Conservation (phyloP, 192 early-diverging fungal genomes). For the Spizellomyces sp. region DNA sequence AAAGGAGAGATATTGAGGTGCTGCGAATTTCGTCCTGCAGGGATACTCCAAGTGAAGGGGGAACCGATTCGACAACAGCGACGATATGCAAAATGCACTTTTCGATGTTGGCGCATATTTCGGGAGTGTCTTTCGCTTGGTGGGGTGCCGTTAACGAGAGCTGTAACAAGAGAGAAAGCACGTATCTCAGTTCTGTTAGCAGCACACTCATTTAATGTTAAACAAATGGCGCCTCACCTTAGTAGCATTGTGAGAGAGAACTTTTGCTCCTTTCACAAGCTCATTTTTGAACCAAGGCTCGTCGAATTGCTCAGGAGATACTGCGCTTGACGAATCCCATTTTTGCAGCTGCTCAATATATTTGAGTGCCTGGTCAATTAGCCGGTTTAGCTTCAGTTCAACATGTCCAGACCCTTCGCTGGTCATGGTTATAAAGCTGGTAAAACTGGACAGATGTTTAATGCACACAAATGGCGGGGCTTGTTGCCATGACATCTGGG, state of each 20-base stretch:
- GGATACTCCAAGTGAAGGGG: conserved; percentile 1
- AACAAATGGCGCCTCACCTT: conserved; percentile 1
- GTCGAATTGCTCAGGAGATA: neutral
- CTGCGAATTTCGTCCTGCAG: conserved; percentile 18
- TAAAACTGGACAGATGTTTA: too few species aligned
- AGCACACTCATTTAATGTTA: neutral
- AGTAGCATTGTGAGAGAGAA: conserved; percentile 13
- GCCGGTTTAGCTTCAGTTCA: neutral
- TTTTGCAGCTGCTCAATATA: conserved; percentile 7
- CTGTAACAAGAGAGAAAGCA: neutral
- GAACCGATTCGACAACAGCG: conserved; percentile 6
- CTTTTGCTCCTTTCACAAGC: conserved; percentile 6
- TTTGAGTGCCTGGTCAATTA: conserved; percentile 13
- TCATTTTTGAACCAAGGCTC: neutral
- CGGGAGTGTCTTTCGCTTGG: conserved; percentile 10
- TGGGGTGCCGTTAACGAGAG: conserved; percentile 16
- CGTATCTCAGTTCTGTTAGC: neutral
- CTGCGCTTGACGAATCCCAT: neutral
- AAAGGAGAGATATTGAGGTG: conserved; percentile 5
- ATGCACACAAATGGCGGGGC: too few species aligned
- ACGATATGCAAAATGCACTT: conserved; percentile 12
- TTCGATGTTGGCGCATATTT: conserved; percentile 9
- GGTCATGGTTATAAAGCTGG: neutral
- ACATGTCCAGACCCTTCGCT: neutral
- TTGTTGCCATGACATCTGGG: too few species aligned